Base-by-base conservation (phyloP, 441 rosid species). In the Erysimum cheiri region DNA sequence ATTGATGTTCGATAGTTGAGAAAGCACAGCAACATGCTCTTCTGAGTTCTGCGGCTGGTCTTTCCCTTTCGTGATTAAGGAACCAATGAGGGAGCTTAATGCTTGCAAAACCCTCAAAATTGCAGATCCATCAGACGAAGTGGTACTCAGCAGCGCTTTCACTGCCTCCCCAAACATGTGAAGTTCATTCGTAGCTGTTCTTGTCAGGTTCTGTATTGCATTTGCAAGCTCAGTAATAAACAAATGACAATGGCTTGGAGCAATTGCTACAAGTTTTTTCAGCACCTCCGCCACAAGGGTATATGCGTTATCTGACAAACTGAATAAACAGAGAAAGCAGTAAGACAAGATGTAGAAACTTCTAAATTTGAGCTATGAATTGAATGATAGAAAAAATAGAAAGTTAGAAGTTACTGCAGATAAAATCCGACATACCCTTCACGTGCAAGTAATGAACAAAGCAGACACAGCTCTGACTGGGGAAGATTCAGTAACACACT, bases 221-320 rank as follows among this genome's bases (percentile, higher is more conserved):
- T 80, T 82, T 54, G 97, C 92, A 49, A 92, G 87, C 86, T 95
- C 96, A 29, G 81, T 87, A 22, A 89, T 85, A 80, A 95, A 95
- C 53, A 90, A 83, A 74, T 87, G 92, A 70, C 93, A 87, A 80
- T 92, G 96, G 68, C 78, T 79, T 14, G 96, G 95, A 64, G 96
- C 89, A 78, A 87, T 85, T 35, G 85, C 85, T 58, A 95, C 98
- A 81, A 95, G 72, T 80, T 88, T 95, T 77, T 89, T 92, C 87
- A 95, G 84, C 70, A 92, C 97, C 80, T 90, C 99, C 6, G 92
- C 95, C 60, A 89, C 98, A 49, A 90, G 95, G 77, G 85, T 66
- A 54, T 95, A 92, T 52, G 99, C 96, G 56, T 84, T 89, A 84
- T 95, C 99, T 71, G 99, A 95, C 86, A 95, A 82, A 73, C 99